These are phyloP conservation scores for Entoloma clypeatum DNA, from an alignment of 1,284 basidiomycete genomes.

Conservation along the genomic window DNA sequence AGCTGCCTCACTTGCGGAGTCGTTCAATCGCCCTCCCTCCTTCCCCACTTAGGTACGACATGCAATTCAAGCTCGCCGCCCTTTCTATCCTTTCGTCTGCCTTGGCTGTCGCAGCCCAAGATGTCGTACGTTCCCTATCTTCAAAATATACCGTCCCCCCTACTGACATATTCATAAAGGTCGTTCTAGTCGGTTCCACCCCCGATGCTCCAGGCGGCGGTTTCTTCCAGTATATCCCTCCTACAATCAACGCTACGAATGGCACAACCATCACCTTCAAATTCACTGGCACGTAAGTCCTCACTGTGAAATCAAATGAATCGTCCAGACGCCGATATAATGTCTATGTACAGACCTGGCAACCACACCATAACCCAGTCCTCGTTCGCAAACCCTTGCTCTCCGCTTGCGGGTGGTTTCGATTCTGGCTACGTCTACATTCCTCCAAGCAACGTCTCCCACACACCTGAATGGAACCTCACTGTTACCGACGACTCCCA, in stretches of 20 bases:
- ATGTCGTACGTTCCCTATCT: slow-evolving; percentile 3
- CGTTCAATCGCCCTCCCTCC: too few species aligned
- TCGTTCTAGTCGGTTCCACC: slow-evolving; percentile 31
- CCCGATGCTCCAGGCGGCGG: slow-evolving; percentile 24
- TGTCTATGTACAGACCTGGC: slow-evolving; percentile 29
- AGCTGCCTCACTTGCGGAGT: too few species aligned
- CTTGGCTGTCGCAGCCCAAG: slow-evolving; percentile 9
- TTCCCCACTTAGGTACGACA: too few species aligned
- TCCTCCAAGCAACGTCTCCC: slow-evolving; percentile 18
- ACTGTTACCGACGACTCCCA: slow-evolving; percentile 40
- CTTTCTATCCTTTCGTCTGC: too few species aligned
- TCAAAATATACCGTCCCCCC: neutral
- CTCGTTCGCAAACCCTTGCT: slow-evolving; percentile 43
- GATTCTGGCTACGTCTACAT: slow-evolving; percentile 47
- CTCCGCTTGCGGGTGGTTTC: slow-evolving; percentile 40
- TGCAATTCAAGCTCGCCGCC: too few species aligned
- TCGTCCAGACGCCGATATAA: neutral
- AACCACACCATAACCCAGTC: slow-evolving; percentile 57
- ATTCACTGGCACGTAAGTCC: slow-evolving; percentile 40
- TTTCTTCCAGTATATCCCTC: slow-evolving; percentile 46
- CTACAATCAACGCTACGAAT: slow-evolving; percentile 37
- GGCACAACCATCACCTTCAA: slow-evolving; percentile 47
- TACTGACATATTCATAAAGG: neutral
- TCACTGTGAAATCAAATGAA: neutral
- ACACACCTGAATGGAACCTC: slow-evolving; percentile 40